phyloP scores from a whole-genome alignment of 106 monocot genomes.

The Xerophyta viscosa region DNA sequence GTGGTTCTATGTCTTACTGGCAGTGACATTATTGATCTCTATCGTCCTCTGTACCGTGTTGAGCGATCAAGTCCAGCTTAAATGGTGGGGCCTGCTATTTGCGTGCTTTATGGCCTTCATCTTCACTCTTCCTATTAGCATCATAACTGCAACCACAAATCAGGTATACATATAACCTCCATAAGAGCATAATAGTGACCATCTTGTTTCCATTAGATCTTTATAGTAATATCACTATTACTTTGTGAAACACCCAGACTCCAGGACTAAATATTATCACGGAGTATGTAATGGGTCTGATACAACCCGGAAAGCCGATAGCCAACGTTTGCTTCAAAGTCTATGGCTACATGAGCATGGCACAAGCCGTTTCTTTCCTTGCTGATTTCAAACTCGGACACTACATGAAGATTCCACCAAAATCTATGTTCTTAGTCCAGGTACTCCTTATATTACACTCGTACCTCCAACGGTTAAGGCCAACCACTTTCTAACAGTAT shows the following conservation, averaged over 20 bases:
- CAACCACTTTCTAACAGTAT: too few species aligned
- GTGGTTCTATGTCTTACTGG: conserved; percentile 73
- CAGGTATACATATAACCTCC: conserved; percentile 35
- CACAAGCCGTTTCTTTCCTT: conserved; percentile 85
- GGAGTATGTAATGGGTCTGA: conserved; percentile 84
- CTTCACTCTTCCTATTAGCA: conserved; percentile 91
- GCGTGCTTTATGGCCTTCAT: conserved; percentile 82
- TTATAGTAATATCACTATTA: background rate
- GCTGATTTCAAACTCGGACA: conserved; percentile 89
- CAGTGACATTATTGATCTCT: conserved; percentile 33
- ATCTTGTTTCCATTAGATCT: background rate
- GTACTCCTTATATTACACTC: conserved; percentile 17
- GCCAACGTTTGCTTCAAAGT: conserved; percentile 95
- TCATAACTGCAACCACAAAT: conserved; percentile 95
- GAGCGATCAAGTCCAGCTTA: conserved; percentile 76
- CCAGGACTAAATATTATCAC: conserved; percentile 92
- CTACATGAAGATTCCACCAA: conserved; percentile 96
- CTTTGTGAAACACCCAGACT: conserved; percentile 31
- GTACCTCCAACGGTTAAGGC: too few species aligned
- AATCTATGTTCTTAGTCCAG: conserved; percentile 89
- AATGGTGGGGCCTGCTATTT: conserved; percentile 86
- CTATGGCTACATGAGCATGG: conserved; percentile 97
- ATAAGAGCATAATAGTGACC: too few species aligned
- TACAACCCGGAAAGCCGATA: conserved; percentile 74
- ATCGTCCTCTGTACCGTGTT: conserved; percentile 68